Evolutionary conservation across 2,329 filamentous ascomycete genomes (phyloP), one percentile per base, ranked within the genome.

Genomic region (Paracoccidioides lutzii): DNA sequence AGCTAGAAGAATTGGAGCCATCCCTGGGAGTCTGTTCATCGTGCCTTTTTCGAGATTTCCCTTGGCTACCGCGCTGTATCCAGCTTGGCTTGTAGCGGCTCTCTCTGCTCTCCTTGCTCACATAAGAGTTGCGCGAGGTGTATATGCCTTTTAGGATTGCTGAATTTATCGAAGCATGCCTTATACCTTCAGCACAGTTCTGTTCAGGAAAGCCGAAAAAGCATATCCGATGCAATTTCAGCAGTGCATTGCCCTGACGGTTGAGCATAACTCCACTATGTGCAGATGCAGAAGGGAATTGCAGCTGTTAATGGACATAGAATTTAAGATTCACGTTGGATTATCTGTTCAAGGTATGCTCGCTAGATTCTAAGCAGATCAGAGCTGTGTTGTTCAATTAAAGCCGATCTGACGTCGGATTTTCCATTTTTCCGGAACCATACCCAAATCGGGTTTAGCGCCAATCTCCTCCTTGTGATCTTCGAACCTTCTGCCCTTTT

Each of bases 111-210:
- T 38, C 33, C 33, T n/a, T 15, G 10, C n/a, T n/a, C n/a, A n/a
- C 7, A 38, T 28, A 28, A 38, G n/a, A 14, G 37, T 50, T 38
- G 46, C 46, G 46, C 8, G 46, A 50, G 46, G 6, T 38, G 33
- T 52, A 52, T 28, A 50, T 49, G 43, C 53, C 58, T 69, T 67
- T 73, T 64, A 82, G 80, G 55, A 88, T 75, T 12, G 84, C 85
- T 8, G 84, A 85, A 58, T 76, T 79, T 43, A 88, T 76, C 44
- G 82, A 84, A 28, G 79, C 78, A 64, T 73, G 64, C 58, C 77
- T 75, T 38, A 65, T 63, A 28, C 43, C 52, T 41, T 22, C 42
- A 30, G 35, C 38, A 30, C 14, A 30, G 50, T 6, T 52, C 5
- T 10, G 6, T 15, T 52, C 38, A 15, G 28, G n/a, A 7, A 52